Evolutionary conservation across 495 filamentous ascomycete genomes (phyloP).

Genomic region (Penicillium mononematosum): DNA sequence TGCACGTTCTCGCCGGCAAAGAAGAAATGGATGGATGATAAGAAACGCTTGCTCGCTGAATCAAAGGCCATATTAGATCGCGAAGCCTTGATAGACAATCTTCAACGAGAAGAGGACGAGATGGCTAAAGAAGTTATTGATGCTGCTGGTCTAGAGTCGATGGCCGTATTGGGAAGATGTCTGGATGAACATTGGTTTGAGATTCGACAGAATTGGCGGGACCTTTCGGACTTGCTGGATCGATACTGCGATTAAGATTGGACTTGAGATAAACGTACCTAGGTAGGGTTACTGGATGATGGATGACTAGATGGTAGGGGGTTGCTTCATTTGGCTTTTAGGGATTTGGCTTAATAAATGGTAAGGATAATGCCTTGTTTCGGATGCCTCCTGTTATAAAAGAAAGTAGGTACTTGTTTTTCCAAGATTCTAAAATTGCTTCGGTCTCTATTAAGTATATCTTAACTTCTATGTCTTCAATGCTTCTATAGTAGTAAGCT

Average conservation of each 20-base stretch:
- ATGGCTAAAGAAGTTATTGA: not conserved
- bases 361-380: too few species aligned
- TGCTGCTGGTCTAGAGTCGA: not conserved
- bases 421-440: too few species aligned
- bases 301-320: not conserved
- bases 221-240: not conserved
- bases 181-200: not conserved
- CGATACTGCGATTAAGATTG: not conserved
- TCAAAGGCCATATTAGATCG: not conserved
- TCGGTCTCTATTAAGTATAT: not conserved
- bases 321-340: not conserved
- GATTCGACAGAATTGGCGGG: not conserved
- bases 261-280: too few species aligned
- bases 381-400: too few species aligned
- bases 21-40: not conserved
- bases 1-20: not conserved
- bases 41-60: not conserved
- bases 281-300: too few species aligned
- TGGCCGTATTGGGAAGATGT: not conserved
- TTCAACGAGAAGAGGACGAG: not conserved
- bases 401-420: too few species aligned
- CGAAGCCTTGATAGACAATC: not conserved
- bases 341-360: too few species aligned
- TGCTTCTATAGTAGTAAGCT: not conserved
- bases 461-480: not conserved